Percentiles rank a stretch among this genome's conserved stretches.
Evolutionary conservation across 2,329 filamentous ascomycete genomes (phyloP).

Genomic region (Aspergillus arachidicola): DNA sequence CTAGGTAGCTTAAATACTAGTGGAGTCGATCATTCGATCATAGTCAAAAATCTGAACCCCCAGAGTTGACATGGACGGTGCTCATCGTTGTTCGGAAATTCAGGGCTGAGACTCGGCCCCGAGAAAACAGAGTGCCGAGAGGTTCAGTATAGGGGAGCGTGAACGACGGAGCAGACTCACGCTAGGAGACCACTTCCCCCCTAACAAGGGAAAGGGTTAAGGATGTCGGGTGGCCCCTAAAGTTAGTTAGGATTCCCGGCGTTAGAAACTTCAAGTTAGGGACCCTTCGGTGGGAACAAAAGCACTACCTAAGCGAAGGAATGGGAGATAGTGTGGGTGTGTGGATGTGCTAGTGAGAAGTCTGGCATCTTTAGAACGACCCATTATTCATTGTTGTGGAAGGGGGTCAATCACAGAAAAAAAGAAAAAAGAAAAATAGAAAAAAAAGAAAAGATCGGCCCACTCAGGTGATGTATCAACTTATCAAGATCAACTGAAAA

Average conservation of each 20-base stretch:
- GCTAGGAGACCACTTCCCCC: background rate
- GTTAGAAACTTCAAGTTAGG: conserved; percentile 3
- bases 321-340: background rate
- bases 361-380: background rate
- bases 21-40: background rate
- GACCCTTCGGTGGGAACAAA: background rate
- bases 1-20: background rate
- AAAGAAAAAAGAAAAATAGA: conserved; percentile 1
- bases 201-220: conserved; percentile 11
- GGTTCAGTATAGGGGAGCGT: background rate
- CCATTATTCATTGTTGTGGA: background rate
- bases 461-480: conserved; percentile 30
- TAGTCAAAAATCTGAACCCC: background rate
- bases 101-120: conserved; percentile 7
- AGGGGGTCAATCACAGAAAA: conserved; percentile 2
- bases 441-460: conserved; percentile 21
- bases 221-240: conserved; percentile 2
- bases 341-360: background rate
- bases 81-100: background rate
- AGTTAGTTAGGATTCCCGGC: conserved; percentile 1
- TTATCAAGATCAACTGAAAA: conserved; percentile 31
- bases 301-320: background rate
- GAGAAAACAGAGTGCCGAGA: conserved; percentile 1
- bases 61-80: background rate
- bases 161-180: background rate